These are phyloP conservation scores for Papiliotrema terrestris DNA, from an alignment of 1,284 basidiomycete genomes.

Conservation along the genomic window DNA sequence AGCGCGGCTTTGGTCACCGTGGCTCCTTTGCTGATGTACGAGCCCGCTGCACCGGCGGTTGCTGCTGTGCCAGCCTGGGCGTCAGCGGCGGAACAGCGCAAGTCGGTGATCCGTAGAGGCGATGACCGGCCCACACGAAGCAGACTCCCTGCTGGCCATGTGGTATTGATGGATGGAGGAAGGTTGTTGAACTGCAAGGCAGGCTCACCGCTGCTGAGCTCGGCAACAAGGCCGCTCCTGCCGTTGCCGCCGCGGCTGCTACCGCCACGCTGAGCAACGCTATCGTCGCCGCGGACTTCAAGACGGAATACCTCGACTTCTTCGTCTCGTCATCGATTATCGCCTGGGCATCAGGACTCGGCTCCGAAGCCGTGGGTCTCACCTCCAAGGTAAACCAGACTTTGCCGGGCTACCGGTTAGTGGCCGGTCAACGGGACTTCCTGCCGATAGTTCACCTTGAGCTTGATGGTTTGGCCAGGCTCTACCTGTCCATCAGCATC, in stretches of 20 bases:
- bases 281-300: constrained; percentile 45
- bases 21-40: constrained; percentile 28
- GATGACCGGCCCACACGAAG: too few relatives aligned
- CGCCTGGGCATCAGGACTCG: constrained; percentile 13
- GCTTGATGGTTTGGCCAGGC: constrained; percentile 41
- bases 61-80: constrained; percentile 9
- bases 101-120: too few relatives aligned
- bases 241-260: constrained; percentile 36
- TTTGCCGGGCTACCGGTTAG: constrained; percentile 30
- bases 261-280: constrained; percentile 35
- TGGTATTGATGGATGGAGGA: too few relatives aligned
- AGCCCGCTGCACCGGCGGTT: constrained; percentile 18
- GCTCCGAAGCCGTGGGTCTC: not conserved
- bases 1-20: constrained; percentile 32
- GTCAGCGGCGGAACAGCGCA: too few relatives aligned
- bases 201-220: constrained; percentile 27
- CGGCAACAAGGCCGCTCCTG: constrained; percentile 38
- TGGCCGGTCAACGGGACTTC: not conserved
- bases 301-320: constrained; percentile 32
- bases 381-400: constrained; percentile 38
- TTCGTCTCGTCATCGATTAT: constrained; percentile 37
- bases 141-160: too few relatives aligned
- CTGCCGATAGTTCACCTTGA: constrained; percentile 18
- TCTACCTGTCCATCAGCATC: constrained; percentile 16
- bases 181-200: too few relatives aligned